Conservation (phyloP, 331 rosid species). For the Arachis monticola region DNA sequence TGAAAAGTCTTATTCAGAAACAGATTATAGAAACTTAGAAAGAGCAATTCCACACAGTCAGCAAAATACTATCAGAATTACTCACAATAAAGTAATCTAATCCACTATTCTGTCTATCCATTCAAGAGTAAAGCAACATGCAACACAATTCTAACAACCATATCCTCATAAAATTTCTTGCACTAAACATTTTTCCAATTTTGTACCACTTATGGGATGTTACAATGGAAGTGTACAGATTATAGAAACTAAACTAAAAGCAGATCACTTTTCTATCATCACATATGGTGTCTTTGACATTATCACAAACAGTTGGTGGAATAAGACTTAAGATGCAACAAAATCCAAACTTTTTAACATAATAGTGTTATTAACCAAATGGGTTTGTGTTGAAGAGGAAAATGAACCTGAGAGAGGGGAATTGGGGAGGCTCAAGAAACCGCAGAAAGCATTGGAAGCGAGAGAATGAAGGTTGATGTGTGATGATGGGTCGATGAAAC, state of each 20-base stretch:
- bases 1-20: too few relatives aligned
- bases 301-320: background rate
- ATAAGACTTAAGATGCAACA: too few relatives aligned
- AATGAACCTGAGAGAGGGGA: constrained; percentile 67
- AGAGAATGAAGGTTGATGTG: constrained; percentile 72
- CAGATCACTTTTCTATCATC: background rate
- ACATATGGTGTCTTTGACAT: background rate
- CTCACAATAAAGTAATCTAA: background rate
- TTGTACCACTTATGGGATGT: too few relatives aligned
- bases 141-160: background rate
- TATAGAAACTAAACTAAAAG: too few relatives aligned
- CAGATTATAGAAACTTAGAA: too few relatives aligned
- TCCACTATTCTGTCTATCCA: background rate
- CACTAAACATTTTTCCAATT: background rate
- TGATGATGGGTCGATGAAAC: constrained; percentile 56
- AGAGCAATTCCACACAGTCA: too few relatives aligned
- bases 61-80: too few relatives aligned
- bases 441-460: constrained; percentile 71
- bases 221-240: too few relatives aligned
- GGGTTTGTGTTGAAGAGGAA: background rate
- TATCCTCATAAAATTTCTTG: background rate
- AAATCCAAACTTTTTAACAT: background rate
- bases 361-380: background rate
- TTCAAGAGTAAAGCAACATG: background rate
- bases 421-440: constrained; percentile 69